A percentile compares a stretch with the other conserved stretches of the same genome.
These are phyloP conservation scores for Leccinum rimulosum DNA, from an alignment of 768 basidiomycete genomes.

Conservation along the genomic window DNA sequence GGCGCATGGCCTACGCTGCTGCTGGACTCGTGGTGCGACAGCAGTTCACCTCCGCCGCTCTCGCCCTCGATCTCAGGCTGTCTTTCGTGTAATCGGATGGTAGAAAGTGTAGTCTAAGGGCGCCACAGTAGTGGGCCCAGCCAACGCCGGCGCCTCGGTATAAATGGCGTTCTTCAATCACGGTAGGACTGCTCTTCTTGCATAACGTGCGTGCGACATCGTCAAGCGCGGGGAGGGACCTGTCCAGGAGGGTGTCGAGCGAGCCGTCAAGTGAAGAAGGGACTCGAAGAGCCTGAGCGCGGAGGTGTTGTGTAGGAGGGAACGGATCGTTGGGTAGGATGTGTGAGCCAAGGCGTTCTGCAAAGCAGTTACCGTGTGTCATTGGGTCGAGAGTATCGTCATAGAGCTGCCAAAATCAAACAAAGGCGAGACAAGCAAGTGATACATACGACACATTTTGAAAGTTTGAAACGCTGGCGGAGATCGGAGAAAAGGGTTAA, in stretches of 20 bases:
- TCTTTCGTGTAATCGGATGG: conserved; percentile 34
- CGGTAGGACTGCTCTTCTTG: conserved; percentile 58
- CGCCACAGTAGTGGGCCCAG: conserved; percentile 62
- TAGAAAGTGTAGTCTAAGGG: conserved; percentile 32
- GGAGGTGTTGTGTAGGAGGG: conserved; percentile 72
- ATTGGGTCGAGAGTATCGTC: conserved; percentile 72
- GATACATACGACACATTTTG: conserved; percentile 38
- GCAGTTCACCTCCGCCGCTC: conserved; percentile 20
- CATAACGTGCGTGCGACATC: conserved; percentile 69
- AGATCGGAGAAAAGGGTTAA: background rate
- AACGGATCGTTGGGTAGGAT: conserved; percentile 88
- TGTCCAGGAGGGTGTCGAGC: conserved; percentile 62
- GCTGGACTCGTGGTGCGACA: conserved; percentile 37
- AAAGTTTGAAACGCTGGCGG: background rate
- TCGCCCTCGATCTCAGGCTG: background rate
- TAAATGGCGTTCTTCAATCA: conserved; percentile 81
- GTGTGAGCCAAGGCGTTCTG: conserved; percentile 87
- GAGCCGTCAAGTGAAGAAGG: conserved; percentile 73
- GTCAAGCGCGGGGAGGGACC: conserved; percentile 76
- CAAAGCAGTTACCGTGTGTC: conserved; percentile 84
- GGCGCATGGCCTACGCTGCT: conserved; percentile 27
- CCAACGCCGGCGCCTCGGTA: conserved; percentile 84
- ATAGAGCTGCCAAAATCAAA: conserved; percentile 64
- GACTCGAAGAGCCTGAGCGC: conserved; percentile 59
- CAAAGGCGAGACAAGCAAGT: conserved; percentile 69